Percentiles rank a stretch among this genome's conserved stretches.
Conservation (phyloP, 179 eudicot genomes). For the Carnegiea gigantea region DNA sequence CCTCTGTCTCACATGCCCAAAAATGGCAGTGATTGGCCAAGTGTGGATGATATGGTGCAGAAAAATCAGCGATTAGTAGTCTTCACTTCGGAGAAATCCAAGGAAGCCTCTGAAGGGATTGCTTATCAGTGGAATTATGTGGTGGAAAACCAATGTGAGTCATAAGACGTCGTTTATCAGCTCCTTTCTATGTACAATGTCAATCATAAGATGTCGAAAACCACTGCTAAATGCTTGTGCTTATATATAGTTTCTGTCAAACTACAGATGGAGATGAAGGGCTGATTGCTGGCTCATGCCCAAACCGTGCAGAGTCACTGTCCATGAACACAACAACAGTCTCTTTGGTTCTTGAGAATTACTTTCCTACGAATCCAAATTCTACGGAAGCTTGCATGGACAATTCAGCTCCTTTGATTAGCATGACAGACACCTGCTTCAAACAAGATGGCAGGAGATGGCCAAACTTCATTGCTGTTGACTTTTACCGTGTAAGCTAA, state of each 20-base stretch:
- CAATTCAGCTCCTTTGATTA: constrained; percentile 50
- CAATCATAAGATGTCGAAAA: too few relatives aligned
- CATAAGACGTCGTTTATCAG: constrained; percentile 21
- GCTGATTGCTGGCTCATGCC: constrained; percentile 39
- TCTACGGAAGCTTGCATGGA: constrained; percentile 46
- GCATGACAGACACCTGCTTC: constrained; percentile 42
- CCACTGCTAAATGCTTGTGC: background rate
- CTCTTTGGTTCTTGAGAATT: constrained; percentile 44
- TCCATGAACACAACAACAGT: constrained; percentile 33
- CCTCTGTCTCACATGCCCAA: constrained; percentile 87
- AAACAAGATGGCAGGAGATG: constrained; percentile 44
- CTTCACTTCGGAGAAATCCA: constrained; percentile 67
- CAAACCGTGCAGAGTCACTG: constrained; percentile 45
- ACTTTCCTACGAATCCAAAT: constrained; percentile 43
- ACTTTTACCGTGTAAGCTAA: constrained; percentile 41
- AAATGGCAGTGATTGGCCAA: constrained; percentile 86
- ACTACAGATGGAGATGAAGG: constrained; percentile 47
- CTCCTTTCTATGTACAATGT: background rate
- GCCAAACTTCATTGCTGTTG: constrained; percentile 59
- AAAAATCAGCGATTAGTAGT: constrained; percentile 80
- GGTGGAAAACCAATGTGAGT: constrained; percentile 73
- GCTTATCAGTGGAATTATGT: constrained; percentile 87
- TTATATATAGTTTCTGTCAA: background rate
- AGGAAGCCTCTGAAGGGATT: constrained; percentile 88
- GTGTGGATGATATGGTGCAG: constrained; percentile 79